Conservation (phyloP, 2,329 filamentous ascomycete species). For the Alternaria brassicae region DNA sequence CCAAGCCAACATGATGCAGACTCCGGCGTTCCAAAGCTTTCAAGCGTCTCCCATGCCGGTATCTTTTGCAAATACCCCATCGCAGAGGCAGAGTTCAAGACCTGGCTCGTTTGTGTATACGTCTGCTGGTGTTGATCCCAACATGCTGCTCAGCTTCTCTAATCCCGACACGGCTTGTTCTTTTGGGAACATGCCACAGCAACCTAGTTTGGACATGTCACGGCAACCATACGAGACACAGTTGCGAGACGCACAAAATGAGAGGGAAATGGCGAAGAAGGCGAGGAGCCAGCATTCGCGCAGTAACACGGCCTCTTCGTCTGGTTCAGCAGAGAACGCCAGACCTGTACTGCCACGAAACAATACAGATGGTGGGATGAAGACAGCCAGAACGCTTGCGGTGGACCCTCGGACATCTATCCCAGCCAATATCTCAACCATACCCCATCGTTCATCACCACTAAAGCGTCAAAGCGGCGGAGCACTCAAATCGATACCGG, state of each 20-base stretch:
- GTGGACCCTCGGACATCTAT: constrained; percentile 41
- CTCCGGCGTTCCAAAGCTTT: constrained; percentile 44
- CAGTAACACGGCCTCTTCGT: constrained; percentile 51
- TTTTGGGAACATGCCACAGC: constrained; percentile 37
- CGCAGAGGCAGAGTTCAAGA: constrained; percentile 29
- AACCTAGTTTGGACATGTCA: constrained; percentile 20
- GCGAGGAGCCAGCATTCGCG: constrained; percentile 49
- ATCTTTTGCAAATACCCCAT: constrained; percentile 34
- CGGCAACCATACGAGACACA: constrained; percentile 52
- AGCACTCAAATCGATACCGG: constrained; percentile 56
- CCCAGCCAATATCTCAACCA: constrained; percentile 33
- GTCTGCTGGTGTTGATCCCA: constrained; percentile 57
- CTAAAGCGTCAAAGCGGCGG: constrained; percentile 54
- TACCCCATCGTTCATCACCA: constrained; percentile 56
- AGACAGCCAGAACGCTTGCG: constrained; percentile 36
- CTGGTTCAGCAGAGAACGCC: constrained; percentile 41
- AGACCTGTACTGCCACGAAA: constrained; percentile 53
- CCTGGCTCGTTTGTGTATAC: constrained; percentile 46
- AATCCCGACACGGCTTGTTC: constrained; percentile 36
- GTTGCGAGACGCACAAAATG: constrained; percentile 42
- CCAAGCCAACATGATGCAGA: constrained; percentile 41
- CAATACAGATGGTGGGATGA: constrained; percentile 55
- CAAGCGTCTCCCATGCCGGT: constrained; percentile 36
- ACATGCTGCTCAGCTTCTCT: constrained; percentile 55
- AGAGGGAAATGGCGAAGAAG: constrained; percentile 43